Conservation (phyloP, 176 grass and related monocot genomes). For the Leersia perrieri region DNA sequence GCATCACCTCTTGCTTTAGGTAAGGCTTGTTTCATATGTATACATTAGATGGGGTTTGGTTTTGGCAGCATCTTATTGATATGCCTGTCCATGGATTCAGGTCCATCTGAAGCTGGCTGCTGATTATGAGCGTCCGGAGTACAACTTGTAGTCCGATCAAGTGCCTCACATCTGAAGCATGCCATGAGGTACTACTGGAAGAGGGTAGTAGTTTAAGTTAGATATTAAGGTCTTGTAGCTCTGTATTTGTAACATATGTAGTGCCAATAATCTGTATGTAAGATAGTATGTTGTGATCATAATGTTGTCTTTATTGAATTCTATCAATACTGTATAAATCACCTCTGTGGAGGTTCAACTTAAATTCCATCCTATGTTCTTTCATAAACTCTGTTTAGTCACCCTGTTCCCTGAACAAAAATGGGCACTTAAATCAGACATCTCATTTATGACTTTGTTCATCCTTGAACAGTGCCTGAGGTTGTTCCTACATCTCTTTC, state of each 20-base stretch:
- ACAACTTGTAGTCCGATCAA: slow-evolving; percentile 41
- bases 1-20: slow-evolving; percentile 48
- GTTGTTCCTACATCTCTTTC: slow-evolving; percentile 48
- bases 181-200: neutral
- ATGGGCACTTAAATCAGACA: neutral
- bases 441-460: slow-evolving; percentile 14
- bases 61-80: slow-evolving; percentile 32
- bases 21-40: slow-evolving; percentile 27
- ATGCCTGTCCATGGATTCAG: slow-evolving; percentile 25
- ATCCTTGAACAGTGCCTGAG: slow-evolving; percentile 7
- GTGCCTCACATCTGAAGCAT: neutral
- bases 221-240: slow-evolving; percentile 16
- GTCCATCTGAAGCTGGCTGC: slow-evolving; percentile 25
- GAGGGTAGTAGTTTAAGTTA: slow-evolving; percentile 22
- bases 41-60: neutral
- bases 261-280: slow-evolving; percentile 60
- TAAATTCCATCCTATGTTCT: neutral
- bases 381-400: neutral
- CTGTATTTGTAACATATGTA: slow-evolving; percentile 52
- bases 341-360: neutral
- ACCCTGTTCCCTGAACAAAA: neutral
- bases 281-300: slow-evolving; percentile 12
- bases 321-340: slow-evolving; percentile 28
- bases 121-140: slow-evolving; percentile 27
- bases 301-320: slow-evolving; percentile 33